These are phyloP conservation scores for Leccinum barrowsii DNA, from an alignment of 768 basidiomycete species.

Conservation along the genomic window DNA sequence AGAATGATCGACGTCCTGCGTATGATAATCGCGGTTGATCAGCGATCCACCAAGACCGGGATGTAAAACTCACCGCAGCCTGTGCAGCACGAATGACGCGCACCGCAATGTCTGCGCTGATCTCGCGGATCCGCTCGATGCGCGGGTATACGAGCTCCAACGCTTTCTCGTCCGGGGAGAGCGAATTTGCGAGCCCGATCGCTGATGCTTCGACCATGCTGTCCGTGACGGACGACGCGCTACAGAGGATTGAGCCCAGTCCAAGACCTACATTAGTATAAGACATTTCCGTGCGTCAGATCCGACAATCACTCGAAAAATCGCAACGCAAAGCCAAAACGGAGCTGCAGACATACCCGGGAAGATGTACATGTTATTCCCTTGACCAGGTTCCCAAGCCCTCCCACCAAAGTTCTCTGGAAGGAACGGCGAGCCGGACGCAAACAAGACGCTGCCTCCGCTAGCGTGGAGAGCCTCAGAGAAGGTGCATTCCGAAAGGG, in stretches of 20 bases:
- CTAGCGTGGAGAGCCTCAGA: slow-evolving; percentile 70
- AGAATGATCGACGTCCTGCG: slow-evolving; percentile 53
- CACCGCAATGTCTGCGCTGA: slow-evolving; percentile 70
- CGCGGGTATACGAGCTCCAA: slow-evolving; percentile 77
- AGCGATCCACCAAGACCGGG: background rate
- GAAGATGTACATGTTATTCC: slow-evolving; percentile 93
- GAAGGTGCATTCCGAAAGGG: slow-evolving; percentile 79
- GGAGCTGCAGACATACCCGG: slow-evolving; percentile 40
- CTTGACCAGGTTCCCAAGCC: slow-evolving; percentile 76
- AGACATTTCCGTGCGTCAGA: background rate
- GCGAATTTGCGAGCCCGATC: slow-evolving; percentile 70
- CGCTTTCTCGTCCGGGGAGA: slow-evolving; percentile 65
- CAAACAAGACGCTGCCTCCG: slow-evolving; percentile 76
- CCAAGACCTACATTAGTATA: slow-evolving; percentile 39
- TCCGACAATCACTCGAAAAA: background rate
- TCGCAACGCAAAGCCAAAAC: no score
- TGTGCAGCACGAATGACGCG: slow-evolving; percentile 81
- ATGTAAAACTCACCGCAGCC: slow-evolving; percentile 50
- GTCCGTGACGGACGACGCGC: slow-evolving; percentile 70
- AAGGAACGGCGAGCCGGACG: slow-evolving; percentile 85
- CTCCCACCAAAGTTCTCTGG: slow-evolving; percentile 52
- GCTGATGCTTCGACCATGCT: slow-evolving; percentile 88
- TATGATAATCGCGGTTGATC: background rate
- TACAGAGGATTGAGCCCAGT: slow-evolving; percentile 71
- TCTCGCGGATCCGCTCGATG: slow-evolving; percentile 81